phyloP scores from a whole-genome alignment of 306 rosid species.

The Begonia fuchsioides region DNA sequence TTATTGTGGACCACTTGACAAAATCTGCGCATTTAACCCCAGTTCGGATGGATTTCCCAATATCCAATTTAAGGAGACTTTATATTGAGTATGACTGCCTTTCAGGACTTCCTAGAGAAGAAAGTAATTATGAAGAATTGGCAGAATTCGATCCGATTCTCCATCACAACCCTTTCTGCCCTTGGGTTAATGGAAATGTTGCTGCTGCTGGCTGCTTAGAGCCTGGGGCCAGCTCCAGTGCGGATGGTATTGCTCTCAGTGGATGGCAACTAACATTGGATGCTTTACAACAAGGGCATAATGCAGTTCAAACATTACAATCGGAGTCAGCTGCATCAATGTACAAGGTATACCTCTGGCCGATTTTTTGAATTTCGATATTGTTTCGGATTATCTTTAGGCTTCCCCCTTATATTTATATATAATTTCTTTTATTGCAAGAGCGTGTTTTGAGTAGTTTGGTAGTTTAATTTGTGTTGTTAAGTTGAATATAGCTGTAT shows the following conservation, averaged over 20 bases:
- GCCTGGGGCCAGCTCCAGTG: constrained; percentile 32
- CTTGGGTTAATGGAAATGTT: constrained; percentile 98
- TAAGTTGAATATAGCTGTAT: no score
- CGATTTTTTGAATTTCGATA: no score
- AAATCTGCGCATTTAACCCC: no score
- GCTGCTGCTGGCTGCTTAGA: constrained; percentile 82
- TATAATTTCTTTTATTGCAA: no score
- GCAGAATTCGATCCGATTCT: constrained; percentile 81
- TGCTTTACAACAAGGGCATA: constrained; percentile 52
- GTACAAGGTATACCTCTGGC: constrained; percentile 48
- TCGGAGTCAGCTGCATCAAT: constrained; percentile 98
- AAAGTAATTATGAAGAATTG: constrained; percentile 78
- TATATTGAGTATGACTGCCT: no score
- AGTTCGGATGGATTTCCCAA: no score
- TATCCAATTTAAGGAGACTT: no score
- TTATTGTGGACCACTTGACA: no score
- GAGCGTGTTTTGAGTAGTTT: no score
- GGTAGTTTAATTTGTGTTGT: no score
- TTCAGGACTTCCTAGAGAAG: constrained; percentile 64
- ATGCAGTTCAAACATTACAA: constrained; percentile 57
- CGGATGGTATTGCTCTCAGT: constrained; percentile 56
- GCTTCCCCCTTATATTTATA: no score
- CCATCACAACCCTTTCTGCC: constrained; percentile 86
- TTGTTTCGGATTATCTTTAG: no score
- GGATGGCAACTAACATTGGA: constrained; percentile 97